A percentile compares a stretch with the other conserved stretches of the same genome.
These are phyloP conservation scores for Aegilops longissima DNA, from an alignment of 176 grass and related monocot genomes.

Conservation along the genomic window DNA sequence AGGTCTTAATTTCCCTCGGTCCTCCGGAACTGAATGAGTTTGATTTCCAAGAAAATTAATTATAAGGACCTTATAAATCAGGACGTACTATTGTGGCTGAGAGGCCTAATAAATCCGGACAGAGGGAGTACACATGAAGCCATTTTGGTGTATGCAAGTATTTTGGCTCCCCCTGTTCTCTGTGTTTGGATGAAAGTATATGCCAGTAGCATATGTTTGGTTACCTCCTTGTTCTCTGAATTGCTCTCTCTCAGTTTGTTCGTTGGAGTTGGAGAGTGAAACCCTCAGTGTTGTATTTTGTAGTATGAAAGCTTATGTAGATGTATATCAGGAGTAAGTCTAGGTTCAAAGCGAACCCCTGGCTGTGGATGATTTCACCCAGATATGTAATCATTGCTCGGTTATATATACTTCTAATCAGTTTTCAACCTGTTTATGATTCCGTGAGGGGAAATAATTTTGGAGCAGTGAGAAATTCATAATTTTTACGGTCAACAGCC, in stretches of 20 bases:
- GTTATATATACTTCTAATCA: neutral
- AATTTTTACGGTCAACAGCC: neutral
- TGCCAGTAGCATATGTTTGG: no score
- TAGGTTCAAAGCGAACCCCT: neutral
- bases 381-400: no score
- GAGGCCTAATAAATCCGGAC: no score
- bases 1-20: no score
- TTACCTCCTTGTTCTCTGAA: neutral
- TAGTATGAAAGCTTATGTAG: no score
- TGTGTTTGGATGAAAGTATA: no score
- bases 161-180: neutral
- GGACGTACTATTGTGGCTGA: no score
- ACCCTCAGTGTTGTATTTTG: neutral
- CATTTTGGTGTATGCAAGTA: neutral
- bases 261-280: neutral
- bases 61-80: no score
- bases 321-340: no score
- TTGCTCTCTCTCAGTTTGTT: neutral
- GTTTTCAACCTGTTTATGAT: neutral
- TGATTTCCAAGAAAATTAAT: no score
- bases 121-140: neutral
- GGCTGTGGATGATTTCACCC: neutral
- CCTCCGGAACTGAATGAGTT: no score
- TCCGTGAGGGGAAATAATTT: neutral
- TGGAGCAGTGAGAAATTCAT: neutral